Percentiles rank a stretch among this genome's conserved stretches.
phyloP scores from a whole-genome alignment of 345 rosid species.

The Schrenkiella parvula region DNA sequence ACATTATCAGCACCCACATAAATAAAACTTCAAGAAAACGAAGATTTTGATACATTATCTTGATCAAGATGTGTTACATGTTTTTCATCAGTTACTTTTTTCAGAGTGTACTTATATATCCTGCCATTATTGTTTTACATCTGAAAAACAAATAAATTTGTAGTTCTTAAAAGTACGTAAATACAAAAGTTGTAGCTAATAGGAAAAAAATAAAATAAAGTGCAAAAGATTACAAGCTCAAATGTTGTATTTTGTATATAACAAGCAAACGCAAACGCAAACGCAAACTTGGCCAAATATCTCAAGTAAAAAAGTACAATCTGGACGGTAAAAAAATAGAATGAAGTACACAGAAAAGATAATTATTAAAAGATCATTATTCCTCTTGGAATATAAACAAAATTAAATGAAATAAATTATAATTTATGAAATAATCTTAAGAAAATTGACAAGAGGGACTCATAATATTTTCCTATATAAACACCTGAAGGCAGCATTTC shows the following conservation, averaged over 20 bases:
- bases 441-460: neutral
- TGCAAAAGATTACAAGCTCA: neutral
- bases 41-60: neutral
- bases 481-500: constrained; percentile 20
- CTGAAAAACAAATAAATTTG: neutral
- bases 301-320: constrained; percentile 9
- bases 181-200: neutral
- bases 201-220: neutral
- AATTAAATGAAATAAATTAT: neutral
- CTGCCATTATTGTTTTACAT: neutral
- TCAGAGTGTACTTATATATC: neutral
- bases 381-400: neutral
- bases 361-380: neutral
- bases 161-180: neutral
- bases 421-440: neutral
- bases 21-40: neutral
- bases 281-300: neutral
- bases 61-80: neutral
- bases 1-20: neutral
- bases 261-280: neutral
- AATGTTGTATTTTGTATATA: neutral
- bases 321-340: neutral
- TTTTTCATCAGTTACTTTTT: neutral
- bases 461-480: constrained; percentile 11
- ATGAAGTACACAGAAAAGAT: neutral